phyloP scores from a whole-genome alignment of 306 rosid species.

The Dryas drummondii region DNA sequence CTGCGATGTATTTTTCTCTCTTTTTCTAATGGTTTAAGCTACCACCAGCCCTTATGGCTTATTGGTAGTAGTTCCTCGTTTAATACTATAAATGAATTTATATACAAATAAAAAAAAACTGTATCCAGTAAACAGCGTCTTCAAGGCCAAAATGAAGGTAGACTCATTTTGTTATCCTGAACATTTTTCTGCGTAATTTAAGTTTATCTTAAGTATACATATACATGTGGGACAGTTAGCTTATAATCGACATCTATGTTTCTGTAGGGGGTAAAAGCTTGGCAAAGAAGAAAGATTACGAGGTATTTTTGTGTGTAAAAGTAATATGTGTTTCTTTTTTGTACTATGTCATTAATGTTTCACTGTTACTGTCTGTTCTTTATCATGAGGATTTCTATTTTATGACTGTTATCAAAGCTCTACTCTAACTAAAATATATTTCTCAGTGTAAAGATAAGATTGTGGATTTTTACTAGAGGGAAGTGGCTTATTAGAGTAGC shows the following conservation, averaged over 20 bases:
- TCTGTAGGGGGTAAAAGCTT: slow-evolving; percentile 31
- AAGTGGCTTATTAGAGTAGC: too few relatives aligned
- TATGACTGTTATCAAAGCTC: background rate
- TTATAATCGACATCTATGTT: slow-evolving; percentile 15
- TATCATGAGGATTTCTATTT: background rate
- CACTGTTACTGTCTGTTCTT: background rate
- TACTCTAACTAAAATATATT: background rate
- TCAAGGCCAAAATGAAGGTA: background rate
- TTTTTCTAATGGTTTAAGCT: too few relatives aligned
- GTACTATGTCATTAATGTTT: background rate
- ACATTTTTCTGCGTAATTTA: background rate
- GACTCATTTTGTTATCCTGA: background rate
- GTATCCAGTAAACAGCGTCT: background rate
- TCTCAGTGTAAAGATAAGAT: background rate
- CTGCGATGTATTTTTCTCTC: too few relatives aligned
- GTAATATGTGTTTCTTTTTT: background rate
- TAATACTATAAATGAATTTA: background rate
- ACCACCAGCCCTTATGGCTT: too few relatives aligned
- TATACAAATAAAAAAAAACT: background rate
- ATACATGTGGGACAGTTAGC: background rate
- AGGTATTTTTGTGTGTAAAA: slow-evolving; percentile 22
- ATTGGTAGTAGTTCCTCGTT: background rate
- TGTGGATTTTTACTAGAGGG: too few relatives aligned
- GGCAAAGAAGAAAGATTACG: slow-evolving; percentile 14
- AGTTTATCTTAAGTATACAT: background rate